These are phyloP conservation scores for Panaeolus papilionaceus DNA, from an alignment of 768 basidiomycete genomes.

Conservation along the genomic window DNA sequence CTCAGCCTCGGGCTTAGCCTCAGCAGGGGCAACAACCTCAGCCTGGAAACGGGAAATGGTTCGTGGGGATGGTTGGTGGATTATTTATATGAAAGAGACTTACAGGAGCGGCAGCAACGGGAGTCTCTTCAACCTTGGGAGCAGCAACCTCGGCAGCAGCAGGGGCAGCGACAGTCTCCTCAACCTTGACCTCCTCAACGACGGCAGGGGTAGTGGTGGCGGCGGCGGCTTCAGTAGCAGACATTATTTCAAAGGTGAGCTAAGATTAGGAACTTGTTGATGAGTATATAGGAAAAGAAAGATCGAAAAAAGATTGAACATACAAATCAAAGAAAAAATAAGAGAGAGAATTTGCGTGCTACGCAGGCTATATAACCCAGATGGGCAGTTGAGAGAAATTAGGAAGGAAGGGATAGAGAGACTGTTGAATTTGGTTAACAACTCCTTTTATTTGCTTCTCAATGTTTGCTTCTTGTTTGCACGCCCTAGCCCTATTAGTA, in stretches of 20 bases:
- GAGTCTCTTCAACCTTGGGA: conserved; percentile 48
- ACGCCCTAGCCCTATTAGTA: conserved; percentile 36
- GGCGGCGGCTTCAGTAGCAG: conserved; percentile 67
- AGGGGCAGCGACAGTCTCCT: conserved; percentile 45
- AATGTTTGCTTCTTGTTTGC: conserved; percentile 53
- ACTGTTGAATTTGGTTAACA: conserved; percentile 40
- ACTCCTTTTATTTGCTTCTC: conserved; percentile 53
- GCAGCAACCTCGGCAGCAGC: conserved; percentile 37
- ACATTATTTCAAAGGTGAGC: conserved; percentile 79
- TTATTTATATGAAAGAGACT: conserved; percentile 16
- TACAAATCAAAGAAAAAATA: conserved; percentile 27
- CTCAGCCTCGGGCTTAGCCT: conserved; percentile 41
- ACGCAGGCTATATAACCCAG: conserved; percentile 57
- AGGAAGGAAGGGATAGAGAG: conserved; percentile 63
- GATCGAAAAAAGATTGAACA: conserved; percentile 55
- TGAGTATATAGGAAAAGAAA: conserved; percentile 24
- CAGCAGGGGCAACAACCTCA: conserved; percentile 25
- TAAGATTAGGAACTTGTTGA: conserved; percentile 47
- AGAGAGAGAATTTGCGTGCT: conserved; percentile 61
- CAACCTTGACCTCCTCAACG: conserved; percentile 61
- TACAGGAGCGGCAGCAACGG: conserved; percentile 37
- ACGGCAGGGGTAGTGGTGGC: conserved; percentile 47
- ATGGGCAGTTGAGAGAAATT: conserved; percentile 56
- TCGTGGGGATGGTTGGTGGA: background rate
- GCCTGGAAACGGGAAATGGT: conserved; percentile 12